phyloP scores from a whole-genome alignment of 768 basidiomycete genomes.

The Mrakia frigida region DNA sequence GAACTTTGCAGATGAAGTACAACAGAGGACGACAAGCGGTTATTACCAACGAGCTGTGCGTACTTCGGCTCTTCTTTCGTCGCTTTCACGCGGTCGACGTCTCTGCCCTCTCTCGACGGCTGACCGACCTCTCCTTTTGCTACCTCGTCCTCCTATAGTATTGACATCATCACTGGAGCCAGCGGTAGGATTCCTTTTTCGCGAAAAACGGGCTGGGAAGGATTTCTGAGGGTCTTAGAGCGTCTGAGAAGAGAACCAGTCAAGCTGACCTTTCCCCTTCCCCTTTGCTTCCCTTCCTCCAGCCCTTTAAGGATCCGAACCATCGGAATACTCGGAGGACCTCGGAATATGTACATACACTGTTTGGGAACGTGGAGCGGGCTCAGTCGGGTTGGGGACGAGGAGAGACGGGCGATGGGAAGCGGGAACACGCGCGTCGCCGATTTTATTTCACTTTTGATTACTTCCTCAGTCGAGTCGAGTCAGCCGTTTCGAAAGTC shows the following conservation, averaged over 20 bases:
- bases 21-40: conserved; percentile 98
- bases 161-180: neutral
- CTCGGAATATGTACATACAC: too few species aligned
- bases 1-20: conserved; percentile 81
- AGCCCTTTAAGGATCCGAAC: neutral
- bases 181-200: too few species aligned
- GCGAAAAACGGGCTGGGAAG: neutral
- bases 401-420: too few species aligned
- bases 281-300: neutral
- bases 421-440: too few species aligned
- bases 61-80: neutral
- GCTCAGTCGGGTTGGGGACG: too few species aligned
- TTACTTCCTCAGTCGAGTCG: too few species aligned
- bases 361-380: too few species aligned
- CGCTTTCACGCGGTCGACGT: neutral
- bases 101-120: neutral
- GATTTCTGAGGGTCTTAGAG: neutral
- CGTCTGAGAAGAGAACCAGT: neutral
- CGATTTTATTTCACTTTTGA: too few species aligned
- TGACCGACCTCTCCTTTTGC: neutral
- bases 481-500: too few species aligned
- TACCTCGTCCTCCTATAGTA: neutral
- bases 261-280: neutral
- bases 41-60: conserved; percentile 55
- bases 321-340: too few species aligned